phyloP scores from a whole-genome alignment of 441 rosid species.

The Populus hybrid region DNA sequence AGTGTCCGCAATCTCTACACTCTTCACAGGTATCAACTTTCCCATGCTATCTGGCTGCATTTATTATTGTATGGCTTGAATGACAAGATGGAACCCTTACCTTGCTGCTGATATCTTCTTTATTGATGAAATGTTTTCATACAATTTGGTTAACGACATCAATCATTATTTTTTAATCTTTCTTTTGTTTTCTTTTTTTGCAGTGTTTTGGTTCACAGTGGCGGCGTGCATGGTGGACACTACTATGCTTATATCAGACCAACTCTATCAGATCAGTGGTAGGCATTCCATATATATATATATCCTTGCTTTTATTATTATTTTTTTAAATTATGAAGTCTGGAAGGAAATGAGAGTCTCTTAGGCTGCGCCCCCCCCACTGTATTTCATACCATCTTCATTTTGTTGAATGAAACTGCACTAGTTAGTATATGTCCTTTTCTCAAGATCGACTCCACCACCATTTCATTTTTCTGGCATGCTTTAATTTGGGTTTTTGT shows the following conservation, averaged over 20 bases:
- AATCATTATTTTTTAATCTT: neutral
- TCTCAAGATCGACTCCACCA: neutral
- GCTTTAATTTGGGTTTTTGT: neutral
- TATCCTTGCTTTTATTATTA: neutral
- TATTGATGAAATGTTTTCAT: neutral
- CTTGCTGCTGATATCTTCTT: neutral
- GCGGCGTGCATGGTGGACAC: constrained; percentile 94
- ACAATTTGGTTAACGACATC: neutral
- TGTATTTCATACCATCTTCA: neutral
- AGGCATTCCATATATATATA: constrained; percentile 9
- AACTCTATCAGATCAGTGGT: constrained; percentile 87
- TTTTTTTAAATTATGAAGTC: neutral
- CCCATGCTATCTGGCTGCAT: neutral
- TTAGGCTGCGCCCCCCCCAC: neutral
- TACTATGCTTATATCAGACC: constrained; percentile 91
- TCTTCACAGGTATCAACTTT: constrained; percentile 66
- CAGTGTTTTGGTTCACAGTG: constrained; percentile 92
- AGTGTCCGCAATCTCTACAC: constrained; percentile 87
- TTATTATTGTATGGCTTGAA: neutral
- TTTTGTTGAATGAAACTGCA: neutral
- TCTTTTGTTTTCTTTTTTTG: neutral
- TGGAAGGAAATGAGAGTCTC: neutral
- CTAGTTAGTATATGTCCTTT: neutral
- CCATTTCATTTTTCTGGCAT: neutral
- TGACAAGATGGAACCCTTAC: neutral